Base-by-base conservation (phyloP, 306 rosid species). In the Arachis stenosperma region DNA sequence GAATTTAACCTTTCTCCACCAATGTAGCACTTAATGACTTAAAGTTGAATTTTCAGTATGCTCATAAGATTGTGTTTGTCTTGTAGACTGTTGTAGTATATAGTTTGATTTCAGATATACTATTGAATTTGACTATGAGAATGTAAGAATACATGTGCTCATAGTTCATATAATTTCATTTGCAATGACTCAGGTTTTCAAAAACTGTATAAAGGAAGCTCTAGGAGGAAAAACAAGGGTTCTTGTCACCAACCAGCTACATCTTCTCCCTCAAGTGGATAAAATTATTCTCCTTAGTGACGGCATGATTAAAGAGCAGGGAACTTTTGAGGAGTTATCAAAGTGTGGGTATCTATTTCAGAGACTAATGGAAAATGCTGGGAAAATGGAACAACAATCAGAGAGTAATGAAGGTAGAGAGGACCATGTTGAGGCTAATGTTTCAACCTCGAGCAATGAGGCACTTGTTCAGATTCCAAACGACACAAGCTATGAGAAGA, bases 201-300 rank as follows among this genome's bases (percentile, higher is more conserved):
- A 79, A 77, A 88, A 72, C 53, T 93, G 98, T 61, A 84, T 93
- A 81, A 90, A 86, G 90, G 92, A 90, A 83, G 97, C 82, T 51
- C 83, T 93, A 81, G 75, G 55, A 59, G 93, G 88, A 51, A 93
- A 90, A 82, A 93, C 98, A 46, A 78, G 97, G 75, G 85, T 90
- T 78, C 96, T 93, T 71, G 97, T 93, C 72, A 93, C 98, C 41
- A 93, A 93, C 83, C 98, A 93, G 83, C 87, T 93, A 51, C 98
- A 90, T 82, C 89, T 93, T 79, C 98, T 93, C 73, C 93, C 96
- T 55, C 96, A 84, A 55, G 93, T 93, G 79, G 98, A 93, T 54
- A 84, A 81, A 74, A 85, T 93, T 65, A 79, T 93, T 69, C 70
- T 93, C 37, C 82, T 93, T 56, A 83, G 76, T 58, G 91, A 90